These are phyloP conservation scores for Tolypocladium paradoxum DNA, from an alignment of 2,329 filamentous ascomycete species.

Conservation along the genomic window DNA sequence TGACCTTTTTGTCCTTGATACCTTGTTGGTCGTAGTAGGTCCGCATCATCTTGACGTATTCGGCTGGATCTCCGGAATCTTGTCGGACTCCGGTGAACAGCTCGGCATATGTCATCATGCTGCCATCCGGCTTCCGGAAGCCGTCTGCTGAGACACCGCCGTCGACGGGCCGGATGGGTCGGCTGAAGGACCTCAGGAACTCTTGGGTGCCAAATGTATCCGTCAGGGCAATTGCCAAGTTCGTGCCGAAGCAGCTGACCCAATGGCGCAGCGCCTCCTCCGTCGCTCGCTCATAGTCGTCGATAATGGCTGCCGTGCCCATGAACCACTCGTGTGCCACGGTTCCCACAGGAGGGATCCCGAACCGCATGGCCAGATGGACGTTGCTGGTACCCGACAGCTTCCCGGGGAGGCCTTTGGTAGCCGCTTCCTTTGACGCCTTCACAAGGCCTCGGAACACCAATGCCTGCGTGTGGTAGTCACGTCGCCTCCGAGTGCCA, in stretches of 20 bases:
- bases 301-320: slow-evolving; percentile 85
- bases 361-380: slow-evolving; percentile 90
- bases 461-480: slow-evolving; percentile 89
- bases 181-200: slow-evolving; percentile 76
- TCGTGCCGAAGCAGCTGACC: slow-evolving; percentile 80
- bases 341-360: slow-evolving; percentile 75
- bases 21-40: slow-evolving; percentile 68
- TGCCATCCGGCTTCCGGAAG: slow-evolving; percentile 27
- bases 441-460: slow-evolving; percentile 79
- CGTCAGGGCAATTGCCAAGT: slow-evolving; percentile 80
- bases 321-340: slow-evolving; percentile 98
- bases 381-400: slow-evolving; percentile 91
- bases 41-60: slow-evolving; percentile 69
- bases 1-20: slow-evolving; percentile 70
- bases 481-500: slow-evolving; percentile 75
- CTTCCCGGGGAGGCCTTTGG: slow-evolving; percentile 56
- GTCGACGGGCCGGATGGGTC: slow-evolving; percentile 41
- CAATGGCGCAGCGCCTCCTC: slow-evolving; percentile 79
- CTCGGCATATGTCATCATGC: slow-evolving; percentile 60
- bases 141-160: slow-evolving; percentile 30
- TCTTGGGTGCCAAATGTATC: slow-evolving; percentile 92
- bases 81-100: slow-evolving; percentile 78
- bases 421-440: slow-evolving; percentile 60
- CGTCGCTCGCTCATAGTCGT: slow-evolving; percentile 76
- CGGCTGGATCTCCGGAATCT: slow-evolving; percentile 76